Base-by-base conservation (phyloP, 768 basidiomycete genomes). In the Mycena galopus region DNA sequence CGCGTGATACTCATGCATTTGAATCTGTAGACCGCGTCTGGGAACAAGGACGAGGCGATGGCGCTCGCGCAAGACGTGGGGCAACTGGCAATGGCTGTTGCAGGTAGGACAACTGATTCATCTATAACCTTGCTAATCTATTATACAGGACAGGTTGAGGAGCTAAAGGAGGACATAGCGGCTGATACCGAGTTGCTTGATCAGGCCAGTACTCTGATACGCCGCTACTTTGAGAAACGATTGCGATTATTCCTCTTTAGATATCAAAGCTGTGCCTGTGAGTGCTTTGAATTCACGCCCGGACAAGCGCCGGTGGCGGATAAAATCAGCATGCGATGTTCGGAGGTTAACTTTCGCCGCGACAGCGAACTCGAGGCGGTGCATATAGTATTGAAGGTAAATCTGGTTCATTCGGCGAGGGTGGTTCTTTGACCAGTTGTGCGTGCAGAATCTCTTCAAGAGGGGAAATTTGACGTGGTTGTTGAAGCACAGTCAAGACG, bases 191-290 rank as follows among this genome's bases (percentile, higher is more conserved):
- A 76, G 19, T 25, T 76, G 32, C 69, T 76, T 10, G 65, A 65
- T 61, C 69, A 73, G 61, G 61, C 37, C 21, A 37, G 57, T 14
- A 17, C 19, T 25, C 56, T 27, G 17, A 29, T 6, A 6, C 33
- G 33, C 51, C 21, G 30, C 35, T 23, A 62, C 44, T 32, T 50
- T 12, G 42, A 16, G 44, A 32, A 25, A 29, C 25, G 25, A 50
- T 33, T 21, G 19, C 44, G 61, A 62, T 10, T 42, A 10, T 33
- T 62, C 42, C 19, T 42, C 14, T 47, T 27, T 23, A 62, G 39
- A 76, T 76, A n/a, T 60, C 69, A 29, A 67, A 63, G 64, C 67
- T 76, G 70, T 76, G 75, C 70, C 57, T 68, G 75, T 76, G 55
- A 70, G 74, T 67, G 42, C 39, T 12, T 32, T n/a, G 50, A 44